These are phyloP conservation scores for Veloboletus limbatus DNA, from an alignment of 1,284 basidiomycete genomes.

Conservation along the genomic window DNA sequence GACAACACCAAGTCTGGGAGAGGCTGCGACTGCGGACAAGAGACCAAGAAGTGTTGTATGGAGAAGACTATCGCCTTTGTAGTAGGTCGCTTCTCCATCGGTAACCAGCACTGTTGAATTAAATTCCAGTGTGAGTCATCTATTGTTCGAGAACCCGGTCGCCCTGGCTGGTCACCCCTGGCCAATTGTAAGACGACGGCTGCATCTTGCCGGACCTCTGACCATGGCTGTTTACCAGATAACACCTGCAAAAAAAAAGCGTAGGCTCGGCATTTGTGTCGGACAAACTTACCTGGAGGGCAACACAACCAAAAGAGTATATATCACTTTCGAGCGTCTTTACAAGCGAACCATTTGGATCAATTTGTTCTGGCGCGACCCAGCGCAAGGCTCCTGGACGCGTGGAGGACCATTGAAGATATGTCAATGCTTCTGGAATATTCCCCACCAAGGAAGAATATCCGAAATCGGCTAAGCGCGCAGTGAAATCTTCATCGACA, in stretches of 20 bases:
- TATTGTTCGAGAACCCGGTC: not conserved
- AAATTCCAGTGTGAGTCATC: not conserved
- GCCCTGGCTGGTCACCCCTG: conserved; percentile 1
- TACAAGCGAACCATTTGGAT: too few relatives aligned
- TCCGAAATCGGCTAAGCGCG: conserved; percentile 10
- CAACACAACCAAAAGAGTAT: conserved; percentile 17
- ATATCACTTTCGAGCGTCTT: too few relatives aligned
- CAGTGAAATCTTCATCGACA: conserved; percentile 13
- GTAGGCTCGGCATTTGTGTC: too few relatives aligned
- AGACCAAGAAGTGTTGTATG: not conserved
- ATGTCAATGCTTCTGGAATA: conserved; percentile 2
- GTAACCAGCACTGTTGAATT: not conserved
- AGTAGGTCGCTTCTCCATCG: not conserved
- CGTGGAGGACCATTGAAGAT: conserved; percentile 11
- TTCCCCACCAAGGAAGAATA: conserved; percentile 5
- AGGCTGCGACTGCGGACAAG: not conserved
- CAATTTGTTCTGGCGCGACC: conserved; percentile 7
- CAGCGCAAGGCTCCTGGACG: conserved; percentile 13
- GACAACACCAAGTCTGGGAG: not conserved
- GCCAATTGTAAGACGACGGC: not conserved
- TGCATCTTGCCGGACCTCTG: not conserved
- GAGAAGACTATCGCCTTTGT: not conserved
- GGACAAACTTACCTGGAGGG: conserved; percentile 1
- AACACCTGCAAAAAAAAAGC: not conserved
- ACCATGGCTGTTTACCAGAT: not conserved